These are phyloP conservation scores for Xerocomellus chrysenteron DNA, from an alignment of 768 basidiomycete genomes.

Conservation along the genomic window DNA sequence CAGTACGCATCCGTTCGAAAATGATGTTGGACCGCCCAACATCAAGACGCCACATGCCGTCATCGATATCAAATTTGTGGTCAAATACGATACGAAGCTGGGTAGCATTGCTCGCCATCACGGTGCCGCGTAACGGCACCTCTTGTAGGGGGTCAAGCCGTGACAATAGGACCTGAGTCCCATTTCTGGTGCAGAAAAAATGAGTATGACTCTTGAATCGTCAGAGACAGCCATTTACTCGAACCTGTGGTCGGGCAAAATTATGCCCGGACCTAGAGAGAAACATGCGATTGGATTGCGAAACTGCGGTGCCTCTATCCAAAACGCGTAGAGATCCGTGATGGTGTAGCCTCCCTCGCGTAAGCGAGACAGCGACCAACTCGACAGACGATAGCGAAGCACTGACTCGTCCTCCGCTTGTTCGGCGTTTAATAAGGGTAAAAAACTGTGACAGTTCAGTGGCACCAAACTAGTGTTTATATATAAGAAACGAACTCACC, in stretches of 20 bases:
- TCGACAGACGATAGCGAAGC: slow-evolving; percentile 60
- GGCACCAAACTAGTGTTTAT: not conserved
- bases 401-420: slow-evolving; percentile 61
- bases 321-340: slow-evolving; percentile 63
- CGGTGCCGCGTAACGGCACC: slow-evolving; percentile 50
- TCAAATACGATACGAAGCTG: slow-evolving; percentile 60
- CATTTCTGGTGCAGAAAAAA: slow-evolving; percentile 48
- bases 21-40: slow-evolving; percentile 65
- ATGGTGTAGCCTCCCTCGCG: slow-evolving; percentile 72
- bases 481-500: slow-evolving; percentile 36
- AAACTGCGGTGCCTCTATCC: slow-evolving; percentile 62
- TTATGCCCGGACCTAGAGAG: slow-evolving; percentile 57
- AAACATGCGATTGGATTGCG: slow-evolving; percentile 70
- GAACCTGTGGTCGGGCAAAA: slow-evolving; percentile 65
- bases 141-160: slow-evolving; percentile 62
- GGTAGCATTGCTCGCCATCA: slow-evolving; percentile 49
- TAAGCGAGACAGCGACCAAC: slow-evolving; percentile 63
- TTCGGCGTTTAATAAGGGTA: slow-evolving; percentile 52
- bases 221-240: slow-evolving; percentile 46
- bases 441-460: slow-evolving; percentile 39
- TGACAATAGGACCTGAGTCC: slow-evolving; percentile 66
- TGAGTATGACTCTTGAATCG: not conserved
- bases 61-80: slow-evolving; percentile 43
- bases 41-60: slow-evolving; percentile 66
- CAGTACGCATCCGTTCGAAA: slow-evolving; percentile 66